Conservation (phyloP, 176 grass and related monocot genomes). For the Bromus sterilis region DNA sequence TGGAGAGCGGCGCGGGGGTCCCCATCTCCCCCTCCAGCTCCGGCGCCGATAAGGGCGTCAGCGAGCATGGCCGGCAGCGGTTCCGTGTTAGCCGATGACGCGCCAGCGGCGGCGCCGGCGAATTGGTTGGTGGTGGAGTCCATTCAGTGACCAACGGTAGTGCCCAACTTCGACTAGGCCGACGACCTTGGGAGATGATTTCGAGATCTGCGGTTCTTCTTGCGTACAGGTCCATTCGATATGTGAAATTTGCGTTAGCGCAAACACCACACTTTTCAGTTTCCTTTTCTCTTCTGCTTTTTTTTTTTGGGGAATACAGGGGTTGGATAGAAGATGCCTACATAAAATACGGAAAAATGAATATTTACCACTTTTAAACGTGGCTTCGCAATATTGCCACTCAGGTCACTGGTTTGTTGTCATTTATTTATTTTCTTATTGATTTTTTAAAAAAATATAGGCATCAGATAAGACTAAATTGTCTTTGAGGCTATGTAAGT, state of each 20-base stretch:
- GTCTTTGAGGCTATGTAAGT: too few relatives aligned
- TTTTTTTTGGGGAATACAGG: too few relatives aligned
- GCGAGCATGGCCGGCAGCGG: not conserved
- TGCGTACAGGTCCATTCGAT: not conserved
- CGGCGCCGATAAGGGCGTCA: not conserved
- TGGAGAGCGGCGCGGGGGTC: slow-evolving; percentile 21
- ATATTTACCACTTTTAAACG: too few relatives aligned
- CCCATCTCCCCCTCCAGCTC: slow-evolving; percentile 14
- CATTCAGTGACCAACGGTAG: slow-evolving; percentile 6
- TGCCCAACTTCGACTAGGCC: slow-evolving; percentile 2
- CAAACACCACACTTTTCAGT: not conserved
- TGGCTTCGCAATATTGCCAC: too few relatives aligned
- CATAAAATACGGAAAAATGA: too few relatives aligned
- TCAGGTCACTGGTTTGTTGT: too few relatives aligned
- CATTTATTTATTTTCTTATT: too few relatives aligned
- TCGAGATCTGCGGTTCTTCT: not conserved
- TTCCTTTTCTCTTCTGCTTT: too few relatives aligned
- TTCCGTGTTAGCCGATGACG: not conserved
- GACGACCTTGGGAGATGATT: slow-evolving; percentile 6
- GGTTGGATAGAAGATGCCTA: too few relatives aligned
- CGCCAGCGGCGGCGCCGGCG: not conserved
- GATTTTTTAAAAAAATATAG: too few relatives aligned
- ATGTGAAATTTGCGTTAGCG: not conserved
- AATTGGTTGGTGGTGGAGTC: not conserved
- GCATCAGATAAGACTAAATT: too few relatives aligned